These are phyloP conservation scores for Mycena galericulata DNA, from an alignment of 768 basidiomycete genomes.

Conservation along the genomic window DNA sequence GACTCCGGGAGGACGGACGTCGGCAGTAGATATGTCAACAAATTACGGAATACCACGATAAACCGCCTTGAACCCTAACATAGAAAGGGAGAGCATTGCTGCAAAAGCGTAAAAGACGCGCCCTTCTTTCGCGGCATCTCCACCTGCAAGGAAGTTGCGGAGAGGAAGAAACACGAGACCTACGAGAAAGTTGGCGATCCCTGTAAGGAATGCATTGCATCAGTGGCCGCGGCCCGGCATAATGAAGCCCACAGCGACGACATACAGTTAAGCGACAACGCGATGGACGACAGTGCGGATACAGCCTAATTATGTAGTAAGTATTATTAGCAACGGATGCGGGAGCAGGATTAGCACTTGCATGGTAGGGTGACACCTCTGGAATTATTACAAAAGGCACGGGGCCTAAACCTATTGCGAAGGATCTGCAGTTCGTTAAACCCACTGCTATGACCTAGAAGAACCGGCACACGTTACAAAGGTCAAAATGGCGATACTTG, in stretches of 20 bases:
- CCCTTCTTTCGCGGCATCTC: constrained; percentile 75
- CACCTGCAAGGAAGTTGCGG: constrained; percentile 77
- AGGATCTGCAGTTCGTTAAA: constrained; percentile 65
- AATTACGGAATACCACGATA: neutral
- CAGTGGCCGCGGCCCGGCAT: neutral
- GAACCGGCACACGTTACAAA: constrained; percentile 78
- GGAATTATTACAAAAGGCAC: constrained; percentile 94
- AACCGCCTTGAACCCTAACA: constrained; percentile 54
- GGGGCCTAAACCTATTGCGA: constrained; percentile 91
- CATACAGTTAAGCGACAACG: constrained; percentile 79
- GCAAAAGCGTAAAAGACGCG: constrained; percentile 91
- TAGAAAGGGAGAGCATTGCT: constrained; percentile 58
- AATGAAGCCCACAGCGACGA: constrained; percentile 19
- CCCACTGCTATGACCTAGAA: constrained; percentile 1
- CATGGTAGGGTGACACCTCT: constrained; percentile 86
- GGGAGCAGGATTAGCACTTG: too few species aligned
- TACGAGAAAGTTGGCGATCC: constrained; percentile 88
- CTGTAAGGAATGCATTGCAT: constrained; percentile 50
- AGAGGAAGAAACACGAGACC: constrained; percentile 89
- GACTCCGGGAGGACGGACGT: neutral
- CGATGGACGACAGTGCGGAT: constrained; percentile 83
- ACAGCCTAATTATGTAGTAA: constrained; percentile 69
- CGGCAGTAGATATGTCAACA: neutral
- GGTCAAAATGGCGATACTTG: constrained; percentile 79
- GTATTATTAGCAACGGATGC: too few species aligned